Percentiles rank a stretch among this genome's conserved stretches.
These are phyloP conservation scores for Carex arenaria DNA, from an alignment of 202 grass and related monocot genomes.

Conservation along the genomic window DNA sequence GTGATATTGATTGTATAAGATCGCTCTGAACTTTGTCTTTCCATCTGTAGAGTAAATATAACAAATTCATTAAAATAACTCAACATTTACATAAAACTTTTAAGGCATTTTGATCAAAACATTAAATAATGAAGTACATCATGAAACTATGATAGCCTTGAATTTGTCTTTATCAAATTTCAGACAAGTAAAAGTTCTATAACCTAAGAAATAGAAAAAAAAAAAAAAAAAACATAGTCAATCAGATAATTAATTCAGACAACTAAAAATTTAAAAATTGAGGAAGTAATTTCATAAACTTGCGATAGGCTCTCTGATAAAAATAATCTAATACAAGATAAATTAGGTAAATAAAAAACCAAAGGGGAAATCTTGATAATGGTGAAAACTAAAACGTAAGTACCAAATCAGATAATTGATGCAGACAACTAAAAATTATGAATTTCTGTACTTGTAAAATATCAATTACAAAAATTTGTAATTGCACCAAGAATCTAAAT, in stretches of 20 bases:
- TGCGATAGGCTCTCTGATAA: too few relatives aligned
- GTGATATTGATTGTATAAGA: slow-evolving; percentile 36
- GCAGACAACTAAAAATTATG: neutral
- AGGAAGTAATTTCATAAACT: too few relatives aligned
- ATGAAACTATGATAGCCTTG: neutral
- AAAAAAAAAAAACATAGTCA: too few relatives aligned
- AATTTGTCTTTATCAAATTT: neutral
- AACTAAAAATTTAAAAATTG: too few relatives aligned
- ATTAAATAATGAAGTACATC: neutral
- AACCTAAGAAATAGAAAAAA: too few relatives aligned
- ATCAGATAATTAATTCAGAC: neutral
- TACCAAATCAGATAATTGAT: neutral
- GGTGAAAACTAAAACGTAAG: too few relatives aligned
- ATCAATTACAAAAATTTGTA: neutral
- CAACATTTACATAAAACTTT: neutral
- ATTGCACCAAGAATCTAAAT: neutral
- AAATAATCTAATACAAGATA: too few relatives aligned
- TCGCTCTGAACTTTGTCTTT: neutral
- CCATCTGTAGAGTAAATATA: neutral
- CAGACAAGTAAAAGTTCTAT: neutral
- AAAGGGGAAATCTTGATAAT: too few relatives aligned
- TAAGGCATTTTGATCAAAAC: neutral
- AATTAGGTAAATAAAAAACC: too few relatives aligned
- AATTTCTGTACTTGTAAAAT: neutral
- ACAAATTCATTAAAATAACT: neutral